phyloP scores from a whole-genome alignment of 2,329 filamentous ascomycete genomes.

The Zelopaecilomyces penicillatus region DNA sequence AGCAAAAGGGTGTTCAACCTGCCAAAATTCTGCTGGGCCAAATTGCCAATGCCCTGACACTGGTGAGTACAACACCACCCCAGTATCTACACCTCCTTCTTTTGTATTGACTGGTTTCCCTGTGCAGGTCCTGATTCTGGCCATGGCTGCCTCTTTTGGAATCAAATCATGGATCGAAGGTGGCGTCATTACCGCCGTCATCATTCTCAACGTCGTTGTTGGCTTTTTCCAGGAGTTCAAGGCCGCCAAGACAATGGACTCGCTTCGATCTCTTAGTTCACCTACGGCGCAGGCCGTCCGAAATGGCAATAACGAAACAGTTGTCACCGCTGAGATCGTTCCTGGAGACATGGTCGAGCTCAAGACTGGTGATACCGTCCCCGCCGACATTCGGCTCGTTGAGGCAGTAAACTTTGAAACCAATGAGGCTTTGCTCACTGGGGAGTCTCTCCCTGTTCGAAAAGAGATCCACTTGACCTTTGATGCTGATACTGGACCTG shows the following conservation, averaged over 20 bases:
- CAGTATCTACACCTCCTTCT: background rate
- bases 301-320: constrained; percentile 29
- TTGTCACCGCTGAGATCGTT: constrained; percentile 38
- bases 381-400: constrained; percentile 48
- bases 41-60: constrained; percentile 60
- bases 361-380: constrained; percentile 52
- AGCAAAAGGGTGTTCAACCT: constrained; percentile 50
- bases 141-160: constrained; percentile 49
- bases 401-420: constrained; percentile 59
- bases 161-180: constrained; percentile 54
- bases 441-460: constrained; percentile 53
- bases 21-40: constrained; percentile 57
- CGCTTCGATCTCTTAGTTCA: constrained; percentile 34
- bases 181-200: constrained; percentile 49
- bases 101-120: background rate
- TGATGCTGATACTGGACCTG: constrained; percentile 33
- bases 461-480: constrained; percentile 41
- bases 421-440: constrained; percentile 57
- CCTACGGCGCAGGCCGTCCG: constrained; percentile 36
- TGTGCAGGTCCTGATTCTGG: constrained; percentile 41
- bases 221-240: constrained; percentile 38
- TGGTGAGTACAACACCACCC: constrained; percentile 34
- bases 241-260: constrained; percentile 43
- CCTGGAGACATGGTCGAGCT: constrained; percentile 49
- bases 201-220: constrained; percentile 49